phyloP scores from a whole-genome alignment of 2,329 filamentous ascomycete genomes.

The Penicillium brevicompactum region DNA sequence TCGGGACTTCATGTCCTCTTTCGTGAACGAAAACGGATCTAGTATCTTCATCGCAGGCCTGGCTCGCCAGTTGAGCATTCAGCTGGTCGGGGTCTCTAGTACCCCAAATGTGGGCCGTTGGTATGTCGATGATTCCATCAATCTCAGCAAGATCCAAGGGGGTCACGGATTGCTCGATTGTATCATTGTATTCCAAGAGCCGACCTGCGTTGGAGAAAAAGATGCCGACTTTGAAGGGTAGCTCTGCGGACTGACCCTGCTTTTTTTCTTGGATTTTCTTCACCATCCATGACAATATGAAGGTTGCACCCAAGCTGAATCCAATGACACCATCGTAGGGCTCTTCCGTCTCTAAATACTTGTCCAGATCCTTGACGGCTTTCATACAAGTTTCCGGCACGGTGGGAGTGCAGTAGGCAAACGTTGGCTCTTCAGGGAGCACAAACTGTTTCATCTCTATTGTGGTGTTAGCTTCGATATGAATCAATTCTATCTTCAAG shows the following conservation, averaged over 20 bases:
- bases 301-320: conserved; percentile 28
- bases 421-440: neutral
- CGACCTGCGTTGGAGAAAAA: conserved; percentile 19
- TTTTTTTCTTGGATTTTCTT: conserved; percentile 6
- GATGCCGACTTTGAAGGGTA: conserved; percentile 29
- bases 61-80: conserved; percentile 2
- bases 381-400: neutral
- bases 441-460: neutral
- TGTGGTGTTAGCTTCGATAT: neutral
- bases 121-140: conserved; percentile 8
- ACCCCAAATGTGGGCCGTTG: conserved; percentile 23
- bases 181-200: conserved; percentile 7
- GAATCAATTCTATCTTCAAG: neutral
- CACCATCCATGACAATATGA: conserved; percentile 21
- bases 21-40: conserved; percentile 16
- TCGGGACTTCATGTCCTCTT: conserved; percentile 16
- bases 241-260: neutral
- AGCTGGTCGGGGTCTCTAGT: neutral
- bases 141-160: neutral
- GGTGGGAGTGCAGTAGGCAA: neutral
- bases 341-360: conserved; percentile 24
- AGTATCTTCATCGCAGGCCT: conserved; percentile 8
- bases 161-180: neutral
- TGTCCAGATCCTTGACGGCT: conserved; percentile 9
- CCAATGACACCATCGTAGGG: conserved; percentile 33